Percentiles rank a stretch among this genome's conserved stretches.
Conservation (phyloP, 805 yeast genomes). For the Kuraishia piskuri region DNA sequence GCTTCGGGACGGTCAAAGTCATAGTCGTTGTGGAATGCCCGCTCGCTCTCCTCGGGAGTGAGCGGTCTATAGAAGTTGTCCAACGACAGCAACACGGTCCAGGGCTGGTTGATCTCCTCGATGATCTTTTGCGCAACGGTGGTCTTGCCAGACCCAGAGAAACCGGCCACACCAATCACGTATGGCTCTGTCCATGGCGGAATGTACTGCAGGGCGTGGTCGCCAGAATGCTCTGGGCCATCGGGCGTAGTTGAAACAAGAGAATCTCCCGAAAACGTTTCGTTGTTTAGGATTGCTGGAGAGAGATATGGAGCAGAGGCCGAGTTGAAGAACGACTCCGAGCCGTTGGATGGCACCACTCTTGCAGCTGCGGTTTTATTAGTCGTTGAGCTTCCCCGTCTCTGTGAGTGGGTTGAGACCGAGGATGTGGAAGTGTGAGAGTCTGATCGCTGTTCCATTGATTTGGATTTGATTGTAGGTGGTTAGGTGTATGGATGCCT, state of each 20-base stretch:
- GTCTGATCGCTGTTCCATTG: too few relatives aligned
- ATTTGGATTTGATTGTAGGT: too few relatives aligned
- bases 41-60: constrained; percentile 44
- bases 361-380: too few relatives aligned
- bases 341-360: too few relatives aligned
- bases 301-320: too few relatives aligned
- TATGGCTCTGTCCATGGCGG: constrained; percentile 92
- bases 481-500: too few relatives aligned
- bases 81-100: constrained; percentile 85
- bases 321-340: too few relatives aligned
- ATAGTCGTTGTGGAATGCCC: constrained; percentile 61
- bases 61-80: constrained; percentile 88
- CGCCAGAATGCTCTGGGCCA: background rate
- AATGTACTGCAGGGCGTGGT: constrained; percentile 27
- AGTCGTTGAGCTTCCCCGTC: too few relatives aligned
- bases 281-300: background rate
- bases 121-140: constrained; percentile 82
- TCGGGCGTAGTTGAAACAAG: background rate
- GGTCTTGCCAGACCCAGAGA: constrained; percentile 89
- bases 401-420: too few relatives aligned
- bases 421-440: too few relatives aligned
- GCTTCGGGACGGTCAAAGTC: constrained; percentile 90
- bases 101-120: constrained; percentile 72
- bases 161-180: constrained; percentile 81
- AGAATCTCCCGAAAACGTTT: background rate